phyloP scores from a whole-genome alignment of 1,284 basidiomycete species.

The Fomitopsis pinicola region DNA sequence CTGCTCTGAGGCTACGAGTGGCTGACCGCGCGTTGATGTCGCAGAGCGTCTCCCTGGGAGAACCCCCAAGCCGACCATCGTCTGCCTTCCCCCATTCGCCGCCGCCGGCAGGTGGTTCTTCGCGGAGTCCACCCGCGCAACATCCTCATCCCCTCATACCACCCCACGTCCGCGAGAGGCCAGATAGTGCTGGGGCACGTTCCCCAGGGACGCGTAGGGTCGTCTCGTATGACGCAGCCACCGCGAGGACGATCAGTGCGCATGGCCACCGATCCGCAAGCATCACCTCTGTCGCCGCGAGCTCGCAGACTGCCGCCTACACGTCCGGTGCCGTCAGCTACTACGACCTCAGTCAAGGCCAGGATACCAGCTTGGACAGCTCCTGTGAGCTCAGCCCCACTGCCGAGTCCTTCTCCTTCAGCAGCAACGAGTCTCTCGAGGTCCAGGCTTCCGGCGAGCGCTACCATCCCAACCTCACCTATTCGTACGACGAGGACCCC shows the following conservation, averaged over 20 bases:
- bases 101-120: neutral
- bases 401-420: neutral
- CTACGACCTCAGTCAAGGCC: neutral
- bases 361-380: neutral
- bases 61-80: neutral
- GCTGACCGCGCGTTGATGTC: neutral
- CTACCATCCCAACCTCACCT: neutral
- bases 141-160: neutral
- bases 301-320: neutral
- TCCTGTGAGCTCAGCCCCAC: neutral
- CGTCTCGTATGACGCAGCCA: neutral
- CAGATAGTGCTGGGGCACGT: neutral
- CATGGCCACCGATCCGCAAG: neutral
- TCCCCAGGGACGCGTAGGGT: neutral
- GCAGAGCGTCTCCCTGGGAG: neutral
- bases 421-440: neutral
- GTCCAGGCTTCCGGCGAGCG: neutral
- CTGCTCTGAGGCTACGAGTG: no score
- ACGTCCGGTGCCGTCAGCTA: neutral
- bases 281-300: neutral
- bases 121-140: neutral
- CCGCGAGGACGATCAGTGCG: neutral
- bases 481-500: neutral
- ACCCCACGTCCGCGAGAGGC: neutral
- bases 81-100: neutral